Evolutionary conservation across 495 filamentous ascomycete species (phyloP), one percentile per base, ranked within the genome.

Genomic region (Penicillium alfredii): DNA sequence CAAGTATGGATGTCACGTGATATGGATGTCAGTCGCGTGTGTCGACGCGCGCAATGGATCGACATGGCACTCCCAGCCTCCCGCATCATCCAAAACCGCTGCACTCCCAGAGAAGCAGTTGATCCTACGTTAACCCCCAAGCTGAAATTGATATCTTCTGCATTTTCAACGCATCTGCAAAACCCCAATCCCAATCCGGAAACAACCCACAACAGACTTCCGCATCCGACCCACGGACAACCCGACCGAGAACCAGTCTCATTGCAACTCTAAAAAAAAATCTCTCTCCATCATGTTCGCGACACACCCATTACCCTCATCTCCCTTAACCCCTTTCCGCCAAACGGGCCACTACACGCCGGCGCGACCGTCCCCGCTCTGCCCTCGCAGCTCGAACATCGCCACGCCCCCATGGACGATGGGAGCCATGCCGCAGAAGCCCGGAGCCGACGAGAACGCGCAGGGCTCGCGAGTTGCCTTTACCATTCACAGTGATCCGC

Each of bases 341-440:
- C 50, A 57, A 44, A 49, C 45, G 21, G 30, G 34, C 60, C 12
- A 74, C 71, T 38, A 67, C 72, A 33, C 75, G 66, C 60, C 66
- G 64, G 27, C 65, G 56, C 53, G 72, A 60, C 44, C 80, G 68
- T 61, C 68, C 49, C 40, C 72, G 64, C 55, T 78, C 70, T 40
- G 75, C 28, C 44, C 20, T 8, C 46, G 44, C 18, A 50, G 15
- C 38, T 23, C 41, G 12, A 57, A 48, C 40, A 45, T 57, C 51
- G 34, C 54, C 43, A 43, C 59, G 28, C 49, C 48, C 41, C 45
- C 37, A 40, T 52, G 55, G 51, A 45, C 47, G 27, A 58, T 55
- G 55, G 33, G 19, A 9, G 4, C 47, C 50, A 6, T 36, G 12
- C 46, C 33, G 19, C 47, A 51, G 8, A 39, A 35, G 9, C 24